Evolutionary conservation across 106 monocot genomes (phyloP).

Genomic region (Dioscorea alata): DNA sequence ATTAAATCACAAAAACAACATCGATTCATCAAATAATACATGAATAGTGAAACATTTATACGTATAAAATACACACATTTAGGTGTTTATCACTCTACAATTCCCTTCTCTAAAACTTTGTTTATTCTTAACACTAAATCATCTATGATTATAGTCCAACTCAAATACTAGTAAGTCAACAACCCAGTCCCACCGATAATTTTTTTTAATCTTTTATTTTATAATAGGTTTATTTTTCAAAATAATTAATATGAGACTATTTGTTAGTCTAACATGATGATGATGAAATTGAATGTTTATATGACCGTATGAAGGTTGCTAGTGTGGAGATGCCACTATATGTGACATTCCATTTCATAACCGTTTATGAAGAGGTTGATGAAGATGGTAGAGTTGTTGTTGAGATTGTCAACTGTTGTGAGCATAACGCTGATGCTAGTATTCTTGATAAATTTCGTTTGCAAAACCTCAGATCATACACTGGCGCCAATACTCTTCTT

Average conservation of each 20-base stretch:
- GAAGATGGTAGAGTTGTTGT: conserved; percentile 60
- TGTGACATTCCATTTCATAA: conserved; percentile 98
- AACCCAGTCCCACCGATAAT: conserved; percentile 2
- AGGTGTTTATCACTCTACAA: no score
- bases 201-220: background rate
- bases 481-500: conserved; percentile 60
- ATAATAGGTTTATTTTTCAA: background rate
- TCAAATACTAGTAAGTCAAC: conserved; percentile 54
- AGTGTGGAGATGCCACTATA: conserved; percentile 85
- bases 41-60: no score
- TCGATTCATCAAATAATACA: no score
- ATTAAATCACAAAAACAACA: no score
- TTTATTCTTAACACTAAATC: no score
- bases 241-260: background rate
- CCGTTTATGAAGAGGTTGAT: conserved; percentile 84
- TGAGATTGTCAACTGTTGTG: conserved; percentile 86
- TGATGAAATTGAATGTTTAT: background rate
- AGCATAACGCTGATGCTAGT: conserved; percentile 67
- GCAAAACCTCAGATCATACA: conserved; percentile 47
- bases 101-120: no score
- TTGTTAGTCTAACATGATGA: background rate
- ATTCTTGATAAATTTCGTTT: conserved; percentile 85
- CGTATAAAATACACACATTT: no score
- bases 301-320: conserved; percentile 37
- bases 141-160: no score